Conservation (phyloP, 305 asterid genomes). For the Euphrasia arctica region DNA sequence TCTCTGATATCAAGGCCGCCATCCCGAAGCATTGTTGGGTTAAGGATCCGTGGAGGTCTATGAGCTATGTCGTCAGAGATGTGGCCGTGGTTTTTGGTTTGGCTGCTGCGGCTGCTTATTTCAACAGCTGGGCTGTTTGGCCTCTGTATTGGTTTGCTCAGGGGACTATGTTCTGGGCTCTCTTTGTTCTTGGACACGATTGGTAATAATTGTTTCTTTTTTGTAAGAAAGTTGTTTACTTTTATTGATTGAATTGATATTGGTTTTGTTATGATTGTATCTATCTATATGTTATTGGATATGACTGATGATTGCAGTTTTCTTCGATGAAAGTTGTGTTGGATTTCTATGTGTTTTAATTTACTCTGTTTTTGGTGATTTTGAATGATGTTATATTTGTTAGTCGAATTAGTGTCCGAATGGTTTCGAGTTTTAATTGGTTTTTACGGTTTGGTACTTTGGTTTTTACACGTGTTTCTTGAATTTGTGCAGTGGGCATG, state of each 20-base stretch:
- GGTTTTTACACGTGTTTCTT: conserved; percentile 15
- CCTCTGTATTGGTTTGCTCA: conserved; percentile 81
- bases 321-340: background rate
- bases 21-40: conserved; percentile 88
- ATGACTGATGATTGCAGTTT: background rate
- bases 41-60: conserved; percentile 62
- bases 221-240: background rate
- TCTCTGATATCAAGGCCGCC: conserved; percentile 64
- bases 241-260: no score
- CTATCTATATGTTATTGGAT: background rate
- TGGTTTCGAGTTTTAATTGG: background rate
- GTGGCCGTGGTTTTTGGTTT: conserved; percentile 47
- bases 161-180: conserved; percentile 87
- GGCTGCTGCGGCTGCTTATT: conserved; percentile 48
- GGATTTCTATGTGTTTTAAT: background rate
- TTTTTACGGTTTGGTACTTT: background rate
- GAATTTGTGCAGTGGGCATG: conserved; percentile 73
- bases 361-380: background rate
- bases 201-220: conserved; percentile 40
- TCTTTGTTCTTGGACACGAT: conserved; percentile 89
- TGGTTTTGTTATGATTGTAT: no score
- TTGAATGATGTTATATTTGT: background rate
- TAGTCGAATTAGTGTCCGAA: background rate
- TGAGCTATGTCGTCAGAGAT: conserved; percentile 69
- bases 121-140: conserved; percentile 59